Conservation (phyloP, 2,329 filamentous ascomycete species). For the Penicillium sp. region DNA sequence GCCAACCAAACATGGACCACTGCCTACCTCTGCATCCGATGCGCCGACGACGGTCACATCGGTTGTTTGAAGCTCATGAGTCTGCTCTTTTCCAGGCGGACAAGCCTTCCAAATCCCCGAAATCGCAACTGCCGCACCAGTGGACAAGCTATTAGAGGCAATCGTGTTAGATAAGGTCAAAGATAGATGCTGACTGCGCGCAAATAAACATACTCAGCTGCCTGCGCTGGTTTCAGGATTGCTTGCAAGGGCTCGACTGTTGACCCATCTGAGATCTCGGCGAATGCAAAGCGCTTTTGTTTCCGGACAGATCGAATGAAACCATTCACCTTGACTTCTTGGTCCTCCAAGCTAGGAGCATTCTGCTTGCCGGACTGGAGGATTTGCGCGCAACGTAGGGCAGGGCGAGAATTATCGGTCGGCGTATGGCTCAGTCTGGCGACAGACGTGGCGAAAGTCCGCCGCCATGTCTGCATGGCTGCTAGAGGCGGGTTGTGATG, state of each 20-base stretch:
- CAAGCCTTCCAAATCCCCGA: conserved; percentile 71
- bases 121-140: conserved; percentile 72
- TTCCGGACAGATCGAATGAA: conserved; percentile 79
- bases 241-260: conserved; percentile 73
- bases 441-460: conserved; percentile 35
- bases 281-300: conserved; percentile 78
- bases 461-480: conserved; percentile 40
- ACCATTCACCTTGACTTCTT: conserved; percentile 59
- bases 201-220: conserved; percentile 57
- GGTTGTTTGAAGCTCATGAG: conserved; percentile 72
- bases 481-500: conserved; percentile 8
- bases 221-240: conserved; percentile 65
- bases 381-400: conserved; percentile 37
- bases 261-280: conserved; percentile 81
- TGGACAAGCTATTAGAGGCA: conserved; percentile 59
- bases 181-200: neutral
- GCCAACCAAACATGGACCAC: conserved; percentile 1
- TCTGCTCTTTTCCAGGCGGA: conserved; percentile 60
- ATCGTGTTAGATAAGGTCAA: conserved; percentile 11
- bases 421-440: conserved; percentile 28
- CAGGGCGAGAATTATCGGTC: conserved; percentile 13
- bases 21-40: conserved; percentile 69
- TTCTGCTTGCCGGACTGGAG: conserved; percentile 29
- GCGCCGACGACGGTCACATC: conserved; percentile 65
- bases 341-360: conserved; percentile 31